Base-by-base conservation (phyloP, 345 rosid species). In the Mercurialis annua region DNA sequence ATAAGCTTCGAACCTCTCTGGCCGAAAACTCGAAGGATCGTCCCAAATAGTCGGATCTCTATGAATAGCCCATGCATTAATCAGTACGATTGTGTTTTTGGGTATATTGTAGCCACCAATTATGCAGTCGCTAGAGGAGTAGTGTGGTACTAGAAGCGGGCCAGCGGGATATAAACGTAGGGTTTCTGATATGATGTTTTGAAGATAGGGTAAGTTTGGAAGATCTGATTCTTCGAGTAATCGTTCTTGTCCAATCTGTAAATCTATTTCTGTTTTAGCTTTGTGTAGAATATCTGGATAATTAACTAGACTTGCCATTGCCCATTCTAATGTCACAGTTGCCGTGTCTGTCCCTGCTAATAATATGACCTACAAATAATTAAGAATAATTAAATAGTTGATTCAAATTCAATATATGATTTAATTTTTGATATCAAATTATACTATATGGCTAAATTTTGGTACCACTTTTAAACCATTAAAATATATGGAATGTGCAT, bases 41-140 rank as follows among this genome's bases (percentile, higher is more conserved):
- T 71, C 68, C 74, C 74, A 71, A 6, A 71, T 10, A 14, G 36
- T 4, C 3, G 74, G 64, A n/a, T n/a, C n/a, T n/a, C n/a, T n/a
- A n/a, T n/a, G n/a, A n/a, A n/a, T n/a, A n/a, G n/a, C n/a, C n/a
- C 69, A 71, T 30, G 69, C 74, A 55, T 71, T 63, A 18, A 71
- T 57, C 23, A 71, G 27, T 24, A 71, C 29, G 5, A 71, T 56
- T 8, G 74, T 38, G 47, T 29, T 62, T 17, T 36, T 21, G 5
- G 74, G 74, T 9, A 71, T 20, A 4, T 23, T 20, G 49, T 71
- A 71, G 10, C 69, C 69, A 10, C 63, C 69, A 0, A 71, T 11
- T 0, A 59, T 29, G 33, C 76, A 72, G 6, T 66, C 56, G 17
- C 59, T 52, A 24, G 76, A 65, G 24, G 76, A 29, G 17, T 10